Conservation (phyloP, 306 rosid species). For the Trichosanthes truncata region DNA sequence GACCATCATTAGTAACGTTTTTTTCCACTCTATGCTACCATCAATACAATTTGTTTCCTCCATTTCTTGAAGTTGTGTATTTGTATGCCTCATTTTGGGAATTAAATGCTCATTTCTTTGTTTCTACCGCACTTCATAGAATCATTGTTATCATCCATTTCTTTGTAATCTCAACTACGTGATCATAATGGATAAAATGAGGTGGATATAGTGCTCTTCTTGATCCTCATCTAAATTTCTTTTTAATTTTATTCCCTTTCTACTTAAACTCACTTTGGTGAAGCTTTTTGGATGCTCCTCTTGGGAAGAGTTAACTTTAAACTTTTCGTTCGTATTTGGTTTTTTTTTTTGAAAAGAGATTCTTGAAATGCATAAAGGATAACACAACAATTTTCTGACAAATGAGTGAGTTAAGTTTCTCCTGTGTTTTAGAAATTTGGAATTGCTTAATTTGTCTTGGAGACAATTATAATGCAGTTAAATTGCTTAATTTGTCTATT, state of each 20-base stretch:
- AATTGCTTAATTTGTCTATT: neutral
- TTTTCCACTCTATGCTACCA: neutral
- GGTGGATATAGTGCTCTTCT: neutral
- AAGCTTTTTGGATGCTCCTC: neutral
- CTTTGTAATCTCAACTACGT: neutral
- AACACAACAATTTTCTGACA: neutral
- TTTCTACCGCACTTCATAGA: neutral
- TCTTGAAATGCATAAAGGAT: neutral
- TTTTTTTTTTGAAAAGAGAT: neutral
- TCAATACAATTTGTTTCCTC: neutral
- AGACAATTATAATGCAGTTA: neutral
- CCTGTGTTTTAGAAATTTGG: neutral
- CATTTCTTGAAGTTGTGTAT: neutral
- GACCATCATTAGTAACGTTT: neutral
- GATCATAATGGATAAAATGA: neutral
- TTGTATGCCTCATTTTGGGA: neutral
- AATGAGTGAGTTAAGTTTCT: neutral
- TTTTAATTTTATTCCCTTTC: neutral
- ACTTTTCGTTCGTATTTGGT: neutral
- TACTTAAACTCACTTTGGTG: neutral
- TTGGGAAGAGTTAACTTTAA: neutral
- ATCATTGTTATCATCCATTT: neutral
- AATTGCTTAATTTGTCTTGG: neutral
- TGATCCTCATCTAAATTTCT: neutral
- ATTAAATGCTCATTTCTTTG: neutral